Conservation (phyloP, 306 rosid species). For the Rosa rugosa region DNA sequence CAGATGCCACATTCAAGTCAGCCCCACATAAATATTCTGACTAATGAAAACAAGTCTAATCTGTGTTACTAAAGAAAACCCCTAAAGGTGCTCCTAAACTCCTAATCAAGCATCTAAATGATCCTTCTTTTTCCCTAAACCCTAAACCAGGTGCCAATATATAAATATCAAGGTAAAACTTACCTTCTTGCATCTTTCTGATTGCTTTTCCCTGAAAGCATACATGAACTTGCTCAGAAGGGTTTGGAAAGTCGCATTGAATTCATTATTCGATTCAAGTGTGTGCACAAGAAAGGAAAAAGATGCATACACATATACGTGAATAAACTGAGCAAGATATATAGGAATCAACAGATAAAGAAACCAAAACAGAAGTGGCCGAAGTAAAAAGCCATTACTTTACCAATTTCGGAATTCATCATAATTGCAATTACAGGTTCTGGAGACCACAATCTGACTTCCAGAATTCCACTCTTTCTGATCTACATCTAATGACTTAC, state of each 20-base stretch:
- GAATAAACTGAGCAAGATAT: background rate
- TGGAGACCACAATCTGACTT: constrained; percentile 13
- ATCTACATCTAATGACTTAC: constrained; percentile 8
- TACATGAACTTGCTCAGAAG: background rate
- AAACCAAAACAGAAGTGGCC: constrained; percentile 5
- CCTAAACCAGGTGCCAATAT: background rate
- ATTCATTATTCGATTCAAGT: background rate
- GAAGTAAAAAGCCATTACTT: constrained; percentile 19
- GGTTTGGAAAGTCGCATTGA: background rate
- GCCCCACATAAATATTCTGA: background rate
- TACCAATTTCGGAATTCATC: constrained; percentile 21
- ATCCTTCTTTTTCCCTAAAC: background rate
- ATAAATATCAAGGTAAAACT: background rate
- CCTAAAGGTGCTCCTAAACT: background rate
- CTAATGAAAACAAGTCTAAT: background rate
- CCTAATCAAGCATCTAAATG: background rate
- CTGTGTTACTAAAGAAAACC: background rate
- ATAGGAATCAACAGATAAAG: background rate
- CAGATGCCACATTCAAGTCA: background rate
- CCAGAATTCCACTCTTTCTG: constrained; percentile 11
- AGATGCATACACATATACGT: background rate
- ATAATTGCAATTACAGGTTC: constrained; percentile 12
- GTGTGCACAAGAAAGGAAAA: background rate
- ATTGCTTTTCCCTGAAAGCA: constrained; percentile 4
- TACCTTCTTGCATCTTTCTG: constrained; percentile 2